Percentiles rank a stretch among this genome's conserved stretches.
Evolutionary conservation across 768 basidiomycete species (phyloP).

Genomic region (Russula virescens): DNA sequence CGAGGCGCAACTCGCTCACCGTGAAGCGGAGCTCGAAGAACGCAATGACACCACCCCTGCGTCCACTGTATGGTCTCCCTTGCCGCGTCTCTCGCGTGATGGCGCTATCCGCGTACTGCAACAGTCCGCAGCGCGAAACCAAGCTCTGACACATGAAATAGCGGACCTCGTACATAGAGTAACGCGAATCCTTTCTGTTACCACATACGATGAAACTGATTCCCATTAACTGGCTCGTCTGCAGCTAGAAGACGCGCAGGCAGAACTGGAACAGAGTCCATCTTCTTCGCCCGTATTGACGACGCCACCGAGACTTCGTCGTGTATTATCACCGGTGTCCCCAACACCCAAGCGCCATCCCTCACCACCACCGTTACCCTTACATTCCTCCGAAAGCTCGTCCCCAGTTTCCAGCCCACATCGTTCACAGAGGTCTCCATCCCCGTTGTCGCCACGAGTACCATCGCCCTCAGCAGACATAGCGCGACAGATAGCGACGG

Average conservation of each 20-base stretch:
- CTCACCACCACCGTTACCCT: background rate
- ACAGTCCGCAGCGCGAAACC: slow-evolving; percentile 19
- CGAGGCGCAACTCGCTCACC: slow-evolving; percentile 48
- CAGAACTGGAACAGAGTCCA: background rate
- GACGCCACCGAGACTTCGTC: background rate
- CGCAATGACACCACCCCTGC: background rate
- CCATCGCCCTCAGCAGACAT: background rate
- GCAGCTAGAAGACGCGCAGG: slow-evolving; percentile 19
- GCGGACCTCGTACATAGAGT: slow-evolving; percentile 18
- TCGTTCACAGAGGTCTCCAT: background rate
- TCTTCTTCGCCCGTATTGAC: background rate
- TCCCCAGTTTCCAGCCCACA: background rate
- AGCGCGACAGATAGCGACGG: slow-evolving; percentile 10
- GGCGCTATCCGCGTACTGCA: slow-evolving; percentile 22
- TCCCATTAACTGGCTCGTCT: background rate
- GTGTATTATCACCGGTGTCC: background rate
- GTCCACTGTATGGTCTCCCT: background rate
- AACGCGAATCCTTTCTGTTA: background rate
- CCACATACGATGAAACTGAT: background rate
- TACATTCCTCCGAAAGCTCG: background rate
- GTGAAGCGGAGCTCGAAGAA: slow-evolving; percentile 51
- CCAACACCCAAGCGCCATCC: slow-evolving; percentile 7
- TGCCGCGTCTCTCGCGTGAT: slow-evolving; percentile 16
- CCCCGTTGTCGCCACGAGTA: background rate
- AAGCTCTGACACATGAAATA: slow-evolving; percentile 17